These are phyloP conservation scores for Parvularia atlantis DNA, from an alignment of 78 protist genomes.

Conservation along the genomic window DNA sequence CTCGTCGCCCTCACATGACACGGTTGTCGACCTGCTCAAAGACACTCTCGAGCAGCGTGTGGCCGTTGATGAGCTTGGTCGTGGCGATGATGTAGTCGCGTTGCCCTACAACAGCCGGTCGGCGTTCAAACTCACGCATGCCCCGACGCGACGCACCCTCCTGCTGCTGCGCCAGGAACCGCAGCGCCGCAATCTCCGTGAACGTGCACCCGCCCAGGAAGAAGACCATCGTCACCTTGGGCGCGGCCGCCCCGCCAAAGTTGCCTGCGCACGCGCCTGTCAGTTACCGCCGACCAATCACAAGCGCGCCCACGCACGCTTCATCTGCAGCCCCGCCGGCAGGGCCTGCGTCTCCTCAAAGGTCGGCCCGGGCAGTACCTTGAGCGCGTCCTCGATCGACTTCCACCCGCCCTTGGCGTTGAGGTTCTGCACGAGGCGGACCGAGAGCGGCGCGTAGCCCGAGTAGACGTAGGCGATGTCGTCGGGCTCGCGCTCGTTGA, in stretches of 20 bases:
- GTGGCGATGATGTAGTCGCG: slow-evolving; percentile 54
- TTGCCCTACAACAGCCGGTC: no score
- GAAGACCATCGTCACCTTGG: slow-evolving; percentile 43
- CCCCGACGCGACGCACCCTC: background rate
- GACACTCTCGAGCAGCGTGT: no score
- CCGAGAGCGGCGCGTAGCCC: slow-evolving; percentile 76
- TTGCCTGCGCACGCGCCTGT: no score
- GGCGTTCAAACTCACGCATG: background rate
- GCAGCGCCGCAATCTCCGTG: slow-evolving; percentile 69
- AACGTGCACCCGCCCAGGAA: slow-evolving; percentile 76
- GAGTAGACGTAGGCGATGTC: slow-evolving; percentile 46
- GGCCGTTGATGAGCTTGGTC: slow-evolving; percentile 59
- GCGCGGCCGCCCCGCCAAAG: background rate
- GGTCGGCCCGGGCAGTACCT: background rate
- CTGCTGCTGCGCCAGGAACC: slow-evolving; percentile 43
- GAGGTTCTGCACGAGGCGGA: slow-evolving; percentile 60
- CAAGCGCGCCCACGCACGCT: background rate
- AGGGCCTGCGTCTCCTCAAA: background rate
- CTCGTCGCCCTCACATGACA: no score
- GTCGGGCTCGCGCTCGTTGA: slow-evolving; percentile 29
- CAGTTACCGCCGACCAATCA: no score
- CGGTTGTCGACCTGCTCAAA: no score
- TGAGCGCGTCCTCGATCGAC: no score
- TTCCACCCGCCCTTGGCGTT: no score
- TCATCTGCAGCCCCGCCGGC: background rate